phyloP scores from a whole-genome alignment of 345 rosid genomes.

The Eutrema yunnanense region DNA sequence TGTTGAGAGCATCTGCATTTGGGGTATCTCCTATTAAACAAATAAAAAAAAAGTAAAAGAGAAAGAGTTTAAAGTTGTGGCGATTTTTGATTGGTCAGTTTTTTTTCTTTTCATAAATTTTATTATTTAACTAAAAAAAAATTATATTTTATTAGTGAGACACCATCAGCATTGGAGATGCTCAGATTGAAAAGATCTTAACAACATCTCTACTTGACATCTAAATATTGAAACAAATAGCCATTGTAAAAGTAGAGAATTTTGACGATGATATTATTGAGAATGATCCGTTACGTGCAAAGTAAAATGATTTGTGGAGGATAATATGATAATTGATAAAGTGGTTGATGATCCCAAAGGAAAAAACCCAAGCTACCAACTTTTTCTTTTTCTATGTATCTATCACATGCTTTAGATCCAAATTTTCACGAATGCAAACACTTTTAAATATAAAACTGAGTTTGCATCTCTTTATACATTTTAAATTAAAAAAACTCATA shows the following conservation, averaged over 20 bases:
- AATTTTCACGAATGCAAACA: conserved; percentile 7
- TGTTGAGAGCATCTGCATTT: too few relatives aligned
- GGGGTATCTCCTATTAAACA: too few relatives aligned
- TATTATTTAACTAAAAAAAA: too few relatives aligned
- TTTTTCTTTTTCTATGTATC: conserved; percentile 19
- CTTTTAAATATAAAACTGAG: neutral
- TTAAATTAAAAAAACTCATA: neutral
- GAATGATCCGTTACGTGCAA: conserved; percentile 25
- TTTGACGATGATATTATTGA: conserved; percentile 6
- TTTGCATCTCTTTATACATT: neutral
- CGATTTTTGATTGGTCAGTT: too few relatives aligned
- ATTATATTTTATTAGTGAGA: too few relatives aligned
- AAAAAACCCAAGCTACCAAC: conserved; percentile 18
- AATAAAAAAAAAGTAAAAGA: too few relatives aligned
- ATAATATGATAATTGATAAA: conserved; percentile 20
- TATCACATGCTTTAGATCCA: conserved; percentile 22
- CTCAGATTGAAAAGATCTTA: neutral
- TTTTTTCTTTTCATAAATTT: too few relatives aligned
- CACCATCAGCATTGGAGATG: too few relatives aligned
- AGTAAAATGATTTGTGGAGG: conserved; percentile 21
- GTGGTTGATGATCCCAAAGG: conserved; percentile 33
- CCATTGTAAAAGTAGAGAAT: neutral
- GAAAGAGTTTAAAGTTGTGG: too few relatives aligned
- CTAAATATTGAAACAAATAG: conserved; percentile 2
- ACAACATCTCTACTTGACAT: conserved; percentile 1